These are phyloP conservation scores for Mrakia gelida DNA, from an alignment of 768 basidiomycete species.

Conservation along the genomic window DNA sequence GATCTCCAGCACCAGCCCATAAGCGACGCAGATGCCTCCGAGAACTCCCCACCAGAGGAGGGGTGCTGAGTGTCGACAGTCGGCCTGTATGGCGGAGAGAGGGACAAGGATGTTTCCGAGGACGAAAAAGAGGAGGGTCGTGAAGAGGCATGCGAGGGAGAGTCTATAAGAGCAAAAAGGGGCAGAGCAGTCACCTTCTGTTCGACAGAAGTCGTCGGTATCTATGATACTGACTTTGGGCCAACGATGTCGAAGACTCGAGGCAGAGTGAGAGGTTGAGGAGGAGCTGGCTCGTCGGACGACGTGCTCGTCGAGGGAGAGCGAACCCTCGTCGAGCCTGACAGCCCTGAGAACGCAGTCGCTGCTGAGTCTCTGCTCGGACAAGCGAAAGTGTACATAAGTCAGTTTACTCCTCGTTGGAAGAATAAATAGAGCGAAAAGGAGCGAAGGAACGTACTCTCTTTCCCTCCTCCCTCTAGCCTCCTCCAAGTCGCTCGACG, in stretches of 20 bases:
- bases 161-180: neutral
- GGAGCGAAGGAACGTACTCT: neutral
- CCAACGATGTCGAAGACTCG: neutral
- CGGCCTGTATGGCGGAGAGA: neutral
- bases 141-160: constrained; percentile 6
- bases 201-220: neutral
- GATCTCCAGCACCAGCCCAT: constrained; percentile 8
- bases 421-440: neutral
- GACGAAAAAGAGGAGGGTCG: neutral
- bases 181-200: neutral
- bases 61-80: neutral
- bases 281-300: neutral
- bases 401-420: neutral
- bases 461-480: neutral
- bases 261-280: neutral
- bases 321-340: neutral
- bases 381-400: too few relatives aligned
- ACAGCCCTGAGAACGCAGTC: neutral
- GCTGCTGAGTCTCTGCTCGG: too few relatives aligned
- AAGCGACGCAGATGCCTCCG: neutral
- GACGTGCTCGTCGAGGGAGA: neutral
- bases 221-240: neutral
- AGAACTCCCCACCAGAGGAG: constrained; percentile 12
- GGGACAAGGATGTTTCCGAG: constrained; percentile 8
- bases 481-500: neutral